A percentile compares a stretch with the other conserved stretches of the same genome.
Conservation (phyloP, 495 filamentous ascomycete genomes). For the Xylaria palmicola region DNA sequence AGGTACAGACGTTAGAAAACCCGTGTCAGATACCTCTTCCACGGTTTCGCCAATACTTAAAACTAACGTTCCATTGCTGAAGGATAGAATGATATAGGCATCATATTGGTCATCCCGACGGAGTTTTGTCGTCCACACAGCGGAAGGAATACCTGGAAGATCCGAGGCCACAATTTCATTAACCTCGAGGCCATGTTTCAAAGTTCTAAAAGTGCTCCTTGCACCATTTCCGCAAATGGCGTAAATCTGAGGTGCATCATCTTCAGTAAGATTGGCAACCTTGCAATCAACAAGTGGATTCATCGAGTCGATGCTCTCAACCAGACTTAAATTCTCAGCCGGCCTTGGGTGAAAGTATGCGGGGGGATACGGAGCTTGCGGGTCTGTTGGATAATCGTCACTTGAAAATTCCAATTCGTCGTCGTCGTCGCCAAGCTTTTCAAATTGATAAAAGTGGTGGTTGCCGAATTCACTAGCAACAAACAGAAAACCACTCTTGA, state of each 20-base stretch:
- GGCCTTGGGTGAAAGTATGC: conserved; percentile 81
- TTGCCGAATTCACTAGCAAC: conserved; percentile 90
- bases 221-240: conserved; percentile 84
- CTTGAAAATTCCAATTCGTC: conserved; percentile 83
- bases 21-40: conserved; percentile 89
- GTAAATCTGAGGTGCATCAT: conserved; percentile 97
- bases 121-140: conserved; percentile 94
- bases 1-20: conserved; percentile 80
- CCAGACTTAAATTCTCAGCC: conserved; percentile 77
- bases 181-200: conserved; percentile 91
- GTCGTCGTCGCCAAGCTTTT: conserved; percentile 95
- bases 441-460: conserved; percentile 94
- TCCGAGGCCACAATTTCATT: conserved; percentile 92
- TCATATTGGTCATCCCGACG: conserved; percentile 82
- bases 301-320: conserved; percentile 83
- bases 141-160: conserved; percentile 78
- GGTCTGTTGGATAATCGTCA: conserved; percentile 75
- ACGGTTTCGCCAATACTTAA: conserved; percentile 95
- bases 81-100: conserved; percentile 68
- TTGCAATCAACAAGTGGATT: conserved; percentile 90
- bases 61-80: conserved; percentile 72
- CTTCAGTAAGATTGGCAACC: conserved; percentile 80
- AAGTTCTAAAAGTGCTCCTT: conserved; percentile 81
- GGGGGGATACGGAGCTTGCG: conserved; percentile 63
- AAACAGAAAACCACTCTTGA: conserved; percentile 95